A percentile compares a stretch with the other conserved stretches of the same genome.
Evolutionary conservation across 78 protist species (phyloP).

Genomic region (Anaeramoeba flamelloides): DNA sequence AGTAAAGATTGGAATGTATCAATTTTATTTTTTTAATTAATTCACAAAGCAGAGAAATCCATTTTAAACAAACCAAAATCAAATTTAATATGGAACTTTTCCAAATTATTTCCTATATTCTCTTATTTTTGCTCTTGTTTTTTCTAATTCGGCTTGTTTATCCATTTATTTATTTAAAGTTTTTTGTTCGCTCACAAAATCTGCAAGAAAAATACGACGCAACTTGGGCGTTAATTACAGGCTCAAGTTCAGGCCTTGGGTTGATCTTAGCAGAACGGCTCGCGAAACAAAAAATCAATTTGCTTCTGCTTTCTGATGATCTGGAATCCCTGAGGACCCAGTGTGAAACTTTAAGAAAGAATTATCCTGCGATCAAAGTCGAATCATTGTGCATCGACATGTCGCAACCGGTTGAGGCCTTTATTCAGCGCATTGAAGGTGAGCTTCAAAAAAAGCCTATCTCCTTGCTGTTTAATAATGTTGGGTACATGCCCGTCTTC

Average conservation of each 20-base stretch:
- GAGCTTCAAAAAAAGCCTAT: slow-evolving; percentile 1
- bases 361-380: slow-evolving; percentile 1
- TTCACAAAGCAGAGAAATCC: too few relatives aligned
- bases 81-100: too few relatives aligned
- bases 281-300: slow-evolving; percentile 11
- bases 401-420: not conserved
- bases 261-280: slow-evolving; percentile 5
- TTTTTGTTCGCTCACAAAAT: too few relatives aligned
- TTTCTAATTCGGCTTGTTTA: too few relatives aligned
- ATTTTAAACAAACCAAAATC: too few relatives aligned
- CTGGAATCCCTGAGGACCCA: not conserved
- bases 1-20: too few relatives aligned
- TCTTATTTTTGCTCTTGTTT: too few relatives aligned
- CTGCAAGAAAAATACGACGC: slow-evolving; percentile 6
- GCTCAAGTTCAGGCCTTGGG: slow-evolving; percentile 22
- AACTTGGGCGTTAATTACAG: slow-evolving; percentile 27
- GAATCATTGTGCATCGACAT: slow-evolving; percentile 1
- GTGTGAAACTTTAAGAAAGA: not conserved
- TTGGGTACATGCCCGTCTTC: not conserved
- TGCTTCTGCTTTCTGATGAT: slow-evolving; percentile 19
- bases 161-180: too few relatives aligned
- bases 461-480: slow-evolving; percentile 13
- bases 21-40: too few relatives aligned
- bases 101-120: too few relatives aligned
- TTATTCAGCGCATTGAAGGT: not conserved